Conservation (phyloP, 352 stramenopile genomes). For the Elongisporangium undulatum region DNA sequence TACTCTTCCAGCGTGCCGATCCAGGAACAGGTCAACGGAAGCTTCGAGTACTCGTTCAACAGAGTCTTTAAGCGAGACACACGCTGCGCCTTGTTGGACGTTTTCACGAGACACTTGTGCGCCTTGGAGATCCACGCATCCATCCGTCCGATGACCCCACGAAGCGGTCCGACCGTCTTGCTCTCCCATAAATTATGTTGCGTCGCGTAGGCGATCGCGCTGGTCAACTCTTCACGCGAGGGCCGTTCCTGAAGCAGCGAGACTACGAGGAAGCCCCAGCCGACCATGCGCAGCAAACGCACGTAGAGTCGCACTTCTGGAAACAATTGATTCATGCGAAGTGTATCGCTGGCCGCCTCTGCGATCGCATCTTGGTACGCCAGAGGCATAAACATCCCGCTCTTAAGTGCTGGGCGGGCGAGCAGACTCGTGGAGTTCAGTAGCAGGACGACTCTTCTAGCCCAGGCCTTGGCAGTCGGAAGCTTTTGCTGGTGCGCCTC, state of each 20-base stretch:
- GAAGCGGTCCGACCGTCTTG: slow-evolving; percentile 57
- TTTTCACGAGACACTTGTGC: slow-evolving; percentile 75
- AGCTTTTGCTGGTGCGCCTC: slow-evolving; percentile 63
- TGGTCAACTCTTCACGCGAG: slow-evolving; percentile 50
- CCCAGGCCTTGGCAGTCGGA: slow-evolving; percentile 54
- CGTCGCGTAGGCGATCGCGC: slow-evolving; percentile 56
- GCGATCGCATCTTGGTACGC: slow-evolving; percentile 43
- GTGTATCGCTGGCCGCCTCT: slow-evolving; percentile 13
- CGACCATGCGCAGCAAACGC: slow-evolving; percentile 57
- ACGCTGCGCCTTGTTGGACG: slow-evolving; percentile 50
- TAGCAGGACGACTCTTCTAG: slow-evolving; percentile 35
- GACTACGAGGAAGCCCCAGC: slow-evolving; percentile 73
- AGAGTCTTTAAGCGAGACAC: slow-evolving; percentile 58
- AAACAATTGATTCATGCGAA: slow-evolving; percentile 60
- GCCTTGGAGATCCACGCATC: slow-evolving; percentile 79
- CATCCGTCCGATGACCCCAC: slow-evolving; percentile 65
- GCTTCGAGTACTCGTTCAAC: slow-evolving; percentile 88
- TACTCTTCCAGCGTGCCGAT: slow-evolving; percentile 23
- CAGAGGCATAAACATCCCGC: slow-evolving; percentile 32
- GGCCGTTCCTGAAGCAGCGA: slow-evolving; percentile 74
- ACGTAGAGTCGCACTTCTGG: slow-evolving; percentile 60
- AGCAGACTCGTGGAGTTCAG: slow-evolving; percentile 48
- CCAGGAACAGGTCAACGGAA: slow-evolving; percentile 64
- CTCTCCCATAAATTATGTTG: slow-evolving; percentile 64
- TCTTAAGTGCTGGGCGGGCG: slow-evolving; percentile 21